Evolutionary conservation across 257 asterid genomes (phyloP), one percentile per base, ranked within the genome.

Genomic region (Perilla frutescens): DNA sequence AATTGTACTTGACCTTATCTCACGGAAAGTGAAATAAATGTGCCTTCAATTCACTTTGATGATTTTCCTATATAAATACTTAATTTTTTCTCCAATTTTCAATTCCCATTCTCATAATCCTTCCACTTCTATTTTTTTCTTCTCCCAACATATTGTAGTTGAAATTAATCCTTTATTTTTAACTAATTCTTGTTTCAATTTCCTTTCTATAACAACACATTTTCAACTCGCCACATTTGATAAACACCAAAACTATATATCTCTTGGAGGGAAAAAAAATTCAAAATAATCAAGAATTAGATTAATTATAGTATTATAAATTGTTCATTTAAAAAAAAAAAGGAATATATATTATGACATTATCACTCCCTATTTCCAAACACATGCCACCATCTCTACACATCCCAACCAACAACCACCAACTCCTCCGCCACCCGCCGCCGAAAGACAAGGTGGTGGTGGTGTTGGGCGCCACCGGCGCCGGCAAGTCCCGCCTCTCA

Each of bases 401-500:
- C 64, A 57, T 73, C 11, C 83, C 76, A 3, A 68, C 57, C 1
- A 71, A 53, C 45, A 66, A 76, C 48, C 82, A 77, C 12, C 78
- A 55, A 37, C 51, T 58, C 53, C 77, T 66, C 68, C 80, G 74
- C 40, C 82, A 9, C 1, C 31, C 41, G 10, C 68, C 75, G 7
- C 80, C 6, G 14, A 81, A 76, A 81, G 92, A 90, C 44, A 92
- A 87, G 37, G 89, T 88, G 26, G 26, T 20, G 26, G 26, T 20
- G 26, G 26, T 20, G 26, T 20, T 20, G 26, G 26, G 26, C 26
- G 26, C 26, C 26, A 20, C 26, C 26, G 26, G 26, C 26, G 26
- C 26, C 0, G 26, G 26, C 26, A 20, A 20, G 26, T 20, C 26
- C 26, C 26, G 26, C 26, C 26, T 20, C 26, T 20, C 26, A 20